Conservation (phyloP, 441 rosid species). For the Corymbia citriodora region DNA sequence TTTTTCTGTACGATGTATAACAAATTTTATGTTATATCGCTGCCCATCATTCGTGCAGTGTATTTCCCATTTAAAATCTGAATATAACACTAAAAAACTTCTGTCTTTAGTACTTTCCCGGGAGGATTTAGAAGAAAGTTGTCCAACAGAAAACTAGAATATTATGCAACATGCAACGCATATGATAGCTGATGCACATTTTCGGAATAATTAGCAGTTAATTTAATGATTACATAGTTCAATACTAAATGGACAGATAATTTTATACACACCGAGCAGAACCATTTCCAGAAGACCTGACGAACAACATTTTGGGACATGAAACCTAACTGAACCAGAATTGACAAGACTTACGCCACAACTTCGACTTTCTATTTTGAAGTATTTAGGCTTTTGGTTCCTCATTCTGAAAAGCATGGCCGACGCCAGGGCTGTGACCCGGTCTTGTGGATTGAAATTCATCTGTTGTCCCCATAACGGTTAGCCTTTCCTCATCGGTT, state of each 20-base stretch:
- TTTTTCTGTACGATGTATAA: too few relatives aligned
- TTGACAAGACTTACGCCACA: neutral
- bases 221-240: neutral
- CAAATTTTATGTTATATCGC: too few relatives aligned
- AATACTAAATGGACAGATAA: neutral
- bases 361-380: neutral
- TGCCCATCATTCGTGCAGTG: too few relatives aligned
- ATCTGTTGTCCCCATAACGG: neutral
- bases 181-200: too few relatives aligned
- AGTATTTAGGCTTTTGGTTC: neutral
- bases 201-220: neutral
- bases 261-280: neutral
- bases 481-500: neutral
- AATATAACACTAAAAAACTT: neutral
- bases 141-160: too few relatives aligned
- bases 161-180: neutral
- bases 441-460: slow-evolving; percentile 28
- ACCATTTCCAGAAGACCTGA: neutral
- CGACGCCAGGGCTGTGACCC: slow-evolving; percentile 16
- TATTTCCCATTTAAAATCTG: neutral
- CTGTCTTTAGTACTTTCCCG: neutral
- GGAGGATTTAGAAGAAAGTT: too few relatives aligned
- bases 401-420: neutral
- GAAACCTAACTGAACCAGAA: neutral
- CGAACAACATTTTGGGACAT: neutral